Base-by-base conservation (phyloP, 306 rosid genomes). In the Carpinus fangiana region DNA sequence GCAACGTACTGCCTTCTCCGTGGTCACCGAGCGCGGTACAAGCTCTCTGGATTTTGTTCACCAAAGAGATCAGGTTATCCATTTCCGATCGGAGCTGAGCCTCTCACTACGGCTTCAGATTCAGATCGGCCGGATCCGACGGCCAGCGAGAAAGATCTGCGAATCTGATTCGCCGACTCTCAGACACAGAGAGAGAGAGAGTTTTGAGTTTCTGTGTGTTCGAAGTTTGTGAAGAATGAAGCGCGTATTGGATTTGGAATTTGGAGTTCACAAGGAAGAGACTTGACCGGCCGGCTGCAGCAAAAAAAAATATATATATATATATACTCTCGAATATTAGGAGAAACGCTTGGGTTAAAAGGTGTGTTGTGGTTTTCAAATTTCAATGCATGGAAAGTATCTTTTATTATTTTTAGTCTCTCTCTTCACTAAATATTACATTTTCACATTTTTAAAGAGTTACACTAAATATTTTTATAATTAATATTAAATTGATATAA, bases 21-120 rank as follows among this genome's bases (percentile, higher is more conserved):
- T 94, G 85, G 86, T 94, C 98, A 47, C 98, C 98, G 34, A 94
- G 91, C 72, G 96, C 98, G 12, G 98, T 94, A 72, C 98, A 94
- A 28, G 98, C 97, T 71, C 98, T 85, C 86, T 94, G 98, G 70
- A 94, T 94, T 89, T 90, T 92, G 90, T 94, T 94, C 31, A 94
- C 96, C 81, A 94, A 72, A 28, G 96, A 85, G 65, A 94, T 94
- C 68, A 94, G 85, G 78, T 92, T 94, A 50, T 94, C 98, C 98
- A 94, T 94, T 26, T 48, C 80, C 38, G 52, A 54, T 66, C 70
- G 46, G 46, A 76, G 65, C 48, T 18, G 20, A 14, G 23, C 20
- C 46, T 16, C 48, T 65, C 47, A 16, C 60, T 26, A 23, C 10
- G 46, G 61, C 38, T 48, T 59, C 82, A 38, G 83, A 72, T 12